Conservation (phyloP, 2,329 filamentous ascomycete species). For the Aureobasidium sp. region DNA sequence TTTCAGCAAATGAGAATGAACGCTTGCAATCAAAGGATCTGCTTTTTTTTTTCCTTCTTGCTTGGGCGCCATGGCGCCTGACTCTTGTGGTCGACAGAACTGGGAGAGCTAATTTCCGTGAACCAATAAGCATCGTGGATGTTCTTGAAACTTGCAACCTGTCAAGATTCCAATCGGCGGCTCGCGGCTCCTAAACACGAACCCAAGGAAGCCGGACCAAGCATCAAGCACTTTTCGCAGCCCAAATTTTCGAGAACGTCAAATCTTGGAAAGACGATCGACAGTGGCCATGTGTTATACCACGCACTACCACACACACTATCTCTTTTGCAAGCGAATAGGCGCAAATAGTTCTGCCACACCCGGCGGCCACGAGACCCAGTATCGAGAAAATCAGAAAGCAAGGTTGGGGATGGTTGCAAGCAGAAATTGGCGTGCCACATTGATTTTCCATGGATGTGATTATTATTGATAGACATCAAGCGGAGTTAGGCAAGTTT, state of each 20-base stretch:
- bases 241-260: conserved; percentile 14
- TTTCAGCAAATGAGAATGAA: conserved; percentile 11
- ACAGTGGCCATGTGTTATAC: conserved; percentile 14
- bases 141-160: conserved; percentile 12
- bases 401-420: conserved; percentile 1
- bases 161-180: conserved; percentile 15
- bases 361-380: not conserved
- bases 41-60: conserved; percentile 4
- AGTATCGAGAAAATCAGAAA: conserved; percentile 3
- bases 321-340: conserved; percentile 11
- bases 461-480: not conserved
- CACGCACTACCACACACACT: conserved; percentile 10
- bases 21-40: not conserved
- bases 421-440: not conserved
- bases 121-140: not conserved
- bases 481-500: not conserved
- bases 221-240: conserved; percentile 13
- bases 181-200: conserved; percentile 12
- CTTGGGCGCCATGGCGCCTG: conserved; percentile 3
- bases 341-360: conserved; percentile 10
- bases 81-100: not conserved
- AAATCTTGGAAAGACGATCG: conserved; percentile 14
- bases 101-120: conserved; percentile 1
- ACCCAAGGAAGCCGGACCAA: conserved; percentile 12
- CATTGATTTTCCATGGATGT: not conserved